Evolutionary conservation across 257 asterid genomes (phyloP).

Genomic region (Paulownia fortunei): DNA sequence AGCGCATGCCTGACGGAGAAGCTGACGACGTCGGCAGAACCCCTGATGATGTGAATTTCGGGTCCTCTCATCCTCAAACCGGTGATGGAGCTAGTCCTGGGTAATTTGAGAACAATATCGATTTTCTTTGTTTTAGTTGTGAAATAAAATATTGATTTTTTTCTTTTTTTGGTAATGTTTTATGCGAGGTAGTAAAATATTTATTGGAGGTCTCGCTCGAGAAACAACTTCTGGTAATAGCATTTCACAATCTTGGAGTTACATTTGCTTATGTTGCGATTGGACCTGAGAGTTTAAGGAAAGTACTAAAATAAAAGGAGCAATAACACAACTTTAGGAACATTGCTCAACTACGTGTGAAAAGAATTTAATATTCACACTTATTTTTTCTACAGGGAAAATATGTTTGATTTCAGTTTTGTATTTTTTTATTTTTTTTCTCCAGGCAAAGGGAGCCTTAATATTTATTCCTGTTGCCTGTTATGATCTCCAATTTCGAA

Average conservation of each 20-base stretch:
- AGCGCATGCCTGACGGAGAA: slow-evolving; percentile 31
- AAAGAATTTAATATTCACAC: not conserved
- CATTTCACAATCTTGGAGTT: not conserved
- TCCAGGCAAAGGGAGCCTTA: not conserved
- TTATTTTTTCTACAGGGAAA: not conserved
- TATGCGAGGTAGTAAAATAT: slow-evolving; percentile 53
- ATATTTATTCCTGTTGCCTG: not conserved
- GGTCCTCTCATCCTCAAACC: slow-evolving; percentile 39
- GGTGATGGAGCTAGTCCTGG: slow-evolving; percentile 69
- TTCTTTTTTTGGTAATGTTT: slow-evolving; percentile 13
- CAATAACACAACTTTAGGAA: no score
- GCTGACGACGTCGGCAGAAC: slow-evolving; percentile 34
- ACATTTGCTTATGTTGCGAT: not conserved
- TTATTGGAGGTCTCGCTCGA: slow-evolving; percentile 67
- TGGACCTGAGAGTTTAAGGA: not conserved
- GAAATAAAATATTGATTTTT: not conserved
- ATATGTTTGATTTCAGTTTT: not conserved
- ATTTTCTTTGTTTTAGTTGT: not conserved
- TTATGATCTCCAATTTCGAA: slow-evolving; percentile 7
- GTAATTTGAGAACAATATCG: slow-evolving; percentile 27
- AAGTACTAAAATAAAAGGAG: not conserved
- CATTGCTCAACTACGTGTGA: not conserved
- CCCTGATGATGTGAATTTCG: slow-evolving; percentile 30
- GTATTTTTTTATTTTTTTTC: not conserved
- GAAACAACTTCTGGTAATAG: slow-evolving; percentile 60